These are phyloP conservation scores for Aspergillus pseudoviridinutans DNA, from an alignment of 2,329 filamentous ascomycete species.

Conservation along the genomic window DNA sequence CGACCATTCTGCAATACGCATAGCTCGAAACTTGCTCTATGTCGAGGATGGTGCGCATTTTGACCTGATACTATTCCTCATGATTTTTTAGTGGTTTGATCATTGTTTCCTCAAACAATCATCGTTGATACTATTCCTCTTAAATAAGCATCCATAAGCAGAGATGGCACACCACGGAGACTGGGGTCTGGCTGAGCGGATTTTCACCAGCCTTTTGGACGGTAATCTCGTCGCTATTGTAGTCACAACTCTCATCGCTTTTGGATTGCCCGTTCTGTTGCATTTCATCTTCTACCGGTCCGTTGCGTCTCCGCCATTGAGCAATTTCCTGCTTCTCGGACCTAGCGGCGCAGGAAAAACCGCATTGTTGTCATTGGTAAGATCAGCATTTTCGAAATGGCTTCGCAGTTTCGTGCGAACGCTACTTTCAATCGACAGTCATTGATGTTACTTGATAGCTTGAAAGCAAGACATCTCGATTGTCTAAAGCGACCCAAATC, in stretches of 20 bases:
- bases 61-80: background rate
- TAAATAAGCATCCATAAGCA: background rate
- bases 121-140: background rate
- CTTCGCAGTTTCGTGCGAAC: background rate
- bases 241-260: slow-evolving; percentile 65
- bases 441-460: slow-evolving; percentile 28
- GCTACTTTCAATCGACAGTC: background rate
- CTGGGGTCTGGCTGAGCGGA: slow-evolving; percentile 36
- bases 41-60: background rate
- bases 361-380: slow-evolving; percentile 72
- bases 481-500: slow-evolving; percentile 32
- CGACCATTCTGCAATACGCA: background rate
- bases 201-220: slow-evolving; percentile 41
- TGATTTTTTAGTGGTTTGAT: background rate
- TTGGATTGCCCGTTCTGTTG: slow-evolving; percentile 71
- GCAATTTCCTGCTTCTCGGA: slow-evolving; percentile 76
- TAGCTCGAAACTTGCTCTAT: background rate
- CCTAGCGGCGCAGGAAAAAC: slow-evolving; percentile 86
- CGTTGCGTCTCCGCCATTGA: slow-evolving; percentile 57
- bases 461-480: slow-evolving; percentile 41
- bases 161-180: slow-evolving; percentile 28
- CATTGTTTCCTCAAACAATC: background rate
- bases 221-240: slow-evolving; percentile 50
- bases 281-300: slow-evolving; percentile 70
- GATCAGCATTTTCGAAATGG: slow-evolving; percentile 8